These are phyloP conservation scores for Nymphaea thermarum DNA, from an alignment of 164 flowering plant species.

Conservation along the genomic window DNA sequence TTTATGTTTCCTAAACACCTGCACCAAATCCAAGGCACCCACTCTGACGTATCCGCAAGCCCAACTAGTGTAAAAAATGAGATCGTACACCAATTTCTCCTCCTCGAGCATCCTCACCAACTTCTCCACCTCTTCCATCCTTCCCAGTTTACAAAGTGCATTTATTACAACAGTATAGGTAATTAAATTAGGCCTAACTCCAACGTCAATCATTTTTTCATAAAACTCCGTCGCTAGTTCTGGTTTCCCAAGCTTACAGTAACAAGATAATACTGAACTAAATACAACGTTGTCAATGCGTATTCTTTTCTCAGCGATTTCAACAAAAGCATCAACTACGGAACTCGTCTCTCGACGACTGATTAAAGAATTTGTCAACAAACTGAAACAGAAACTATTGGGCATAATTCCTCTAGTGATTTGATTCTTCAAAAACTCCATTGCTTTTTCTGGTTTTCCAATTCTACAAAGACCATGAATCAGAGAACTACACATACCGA, in stretches of 20 bases:
- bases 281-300: slow-evolving; percentile 48
- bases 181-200: slow-evolving; percentile 38
- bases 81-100: slow-evolving; percentile 46
- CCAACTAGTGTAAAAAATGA: slow-evolving; percentile 64
- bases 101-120: slow-evolving; percentile 44
- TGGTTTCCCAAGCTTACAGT: slow-evolving; percentile 51
- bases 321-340: slow-evolving; percentile 48
- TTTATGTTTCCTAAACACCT: slow-evolving; percentile 35
- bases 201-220: slow-evolving; percentile 29
- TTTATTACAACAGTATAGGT: slow-evolving; percentile 46
- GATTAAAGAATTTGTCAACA: slow-evolving; percentile 35
- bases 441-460: slow-evolving; percentile 44
- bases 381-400: slow-evolving; percentile 36
- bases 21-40: slow-evolving; percentile 21
- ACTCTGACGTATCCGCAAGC: slow-evolving; percentile 42
- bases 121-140: slow-evolving; percentile 32
- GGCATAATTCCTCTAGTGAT: slow-evolving; percentile 25
- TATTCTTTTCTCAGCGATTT: slow-evolving; percentile 33
- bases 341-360: slow-evolving; percentile 33
- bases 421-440: slow-evolving; percentile 28
- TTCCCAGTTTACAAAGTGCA: slow-evolving; percentile 47
- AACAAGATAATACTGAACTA: slow-evolving; percentile 55
- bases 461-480: slow-evolving; percentile 30
- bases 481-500: slow-evolving; percentile 35
- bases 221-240: slow-evolving; percentile 50